These are phyloP conservation scores for Globisporangium spinosum DNA, from an alignment of 352 stramenopile genomes.

Conservation along the genomic window DNA sequence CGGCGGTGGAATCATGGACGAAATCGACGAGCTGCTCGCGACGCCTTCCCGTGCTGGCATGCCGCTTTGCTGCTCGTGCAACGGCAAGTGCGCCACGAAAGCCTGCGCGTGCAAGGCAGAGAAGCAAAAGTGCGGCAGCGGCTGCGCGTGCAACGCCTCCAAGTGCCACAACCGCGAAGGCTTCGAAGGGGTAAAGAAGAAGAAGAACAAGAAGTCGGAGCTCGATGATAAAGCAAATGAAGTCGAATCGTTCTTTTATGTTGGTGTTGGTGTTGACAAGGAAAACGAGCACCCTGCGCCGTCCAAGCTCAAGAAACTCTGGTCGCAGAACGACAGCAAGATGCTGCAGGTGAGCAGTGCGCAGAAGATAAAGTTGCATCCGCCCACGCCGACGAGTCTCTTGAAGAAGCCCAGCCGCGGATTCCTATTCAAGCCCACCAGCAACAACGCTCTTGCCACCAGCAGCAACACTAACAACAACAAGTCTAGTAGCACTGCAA, in stretches of 20 bases:
- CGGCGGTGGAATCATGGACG: constrained; percentile 30
- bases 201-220: constrained; percentile 21
- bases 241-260: constrained; percentile 34
- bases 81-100: constrained; percentile 74
- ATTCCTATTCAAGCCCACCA: constrained; percentile 1
- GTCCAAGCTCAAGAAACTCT: constrained; percentile 16
- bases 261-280: constrained; percentile 17
- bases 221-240: constrained; percentile 32
- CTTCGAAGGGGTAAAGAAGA: constrained; percentile 19
- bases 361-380: constrained; percentile 3
- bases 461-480: not conserved
- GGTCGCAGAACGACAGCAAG: constrained; percentile 5
- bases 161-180: constrained; percentile 57
- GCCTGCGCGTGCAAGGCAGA: constrained; percentile 57
- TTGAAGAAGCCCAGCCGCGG: constrained; percentile 1
- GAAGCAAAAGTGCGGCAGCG: constrained; percentile 33
- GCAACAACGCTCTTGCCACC: not conserved
- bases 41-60: constrained; percentile 26
- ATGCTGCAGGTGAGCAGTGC: constrained; percentile 8
- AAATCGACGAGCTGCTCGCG: constrained; percentile 54
- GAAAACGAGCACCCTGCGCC: constrained; percentile 18
- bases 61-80: constrained; percentile 54
- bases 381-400: not conserved
- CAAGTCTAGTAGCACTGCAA: not conserved
- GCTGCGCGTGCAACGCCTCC: constrained; percentile 50